Percentiles rank a stretch among this genome's conserved stretches.
phyloP scores from a whole-genome alignment of 1,284 basidiomycete genomes.

The Apiotrichum mycotoxinovorans region DNA sequence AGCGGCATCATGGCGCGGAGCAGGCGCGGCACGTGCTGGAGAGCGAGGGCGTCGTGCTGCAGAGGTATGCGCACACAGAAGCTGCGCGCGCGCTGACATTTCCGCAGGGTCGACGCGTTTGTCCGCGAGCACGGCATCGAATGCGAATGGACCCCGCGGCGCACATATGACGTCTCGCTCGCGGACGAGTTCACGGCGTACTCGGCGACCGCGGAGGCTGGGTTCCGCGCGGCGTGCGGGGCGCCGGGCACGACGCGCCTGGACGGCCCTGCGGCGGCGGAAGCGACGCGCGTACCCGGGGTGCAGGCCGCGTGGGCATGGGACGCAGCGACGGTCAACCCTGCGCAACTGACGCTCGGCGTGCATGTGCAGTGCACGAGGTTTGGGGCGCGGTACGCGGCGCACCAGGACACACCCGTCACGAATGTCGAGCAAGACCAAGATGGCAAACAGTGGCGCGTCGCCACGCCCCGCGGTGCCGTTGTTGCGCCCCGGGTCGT shows the following conservation, averaged over 20 bases:
- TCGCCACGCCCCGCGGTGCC: slow-evolving; percentile 32
- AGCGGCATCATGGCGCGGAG: slow-evolving; percentile 29
- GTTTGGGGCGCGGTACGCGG: slow-evolving; percentile 23
- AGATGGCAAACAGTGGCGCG: slow-evolving; percentile 16
- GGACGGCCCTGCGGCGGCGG: slow-evolving; percentile 5
- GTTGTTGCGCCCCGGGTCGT: slow-evolving; percentile 27
- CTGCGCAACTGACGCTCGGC: slow-evolving; percentile 34
- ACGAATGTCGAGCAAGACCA: not conserved
- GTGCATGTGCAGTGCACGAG: slow-evolving; percentile 24
- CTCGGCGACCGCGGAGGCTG: slow-evolving; percentile 20
- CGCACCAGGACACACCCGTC: slow-evolving; percentile 18
- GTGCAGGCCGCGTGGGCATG: slow-evolving; percentile 25
- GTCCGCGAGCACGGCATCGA: slow-evolving; percentile 29
- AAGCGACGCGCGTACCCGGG: slow-evolving; percentile 12
- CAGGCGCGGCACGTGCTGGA: slow-evolving; percentile 21
- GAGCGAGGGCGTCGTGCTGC: slow-evolving; percentile 7
- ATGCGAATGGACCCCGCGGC: slow-evolving; percentile 37
- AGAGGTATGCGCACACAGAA: not conserved
- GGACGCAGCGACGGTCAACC: slow-evolving; percentile 39
- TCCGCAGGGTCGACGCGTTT: slow-evolving; percentile 20
- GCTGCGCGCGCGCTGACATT: not conserved
- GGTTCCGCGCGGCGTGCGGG: slow-evolving; percentile 17
- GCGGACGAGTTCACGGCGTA: slow-evolving; percentile 32
- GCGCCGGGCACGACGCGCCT: slow-evolving; percentile 11
- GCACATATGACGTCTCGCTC: slow-evolving; percentile 37